Conservation (phyloP, 2,329 filamentous ascomycete species). For the Claviceps capensis region DNA sequence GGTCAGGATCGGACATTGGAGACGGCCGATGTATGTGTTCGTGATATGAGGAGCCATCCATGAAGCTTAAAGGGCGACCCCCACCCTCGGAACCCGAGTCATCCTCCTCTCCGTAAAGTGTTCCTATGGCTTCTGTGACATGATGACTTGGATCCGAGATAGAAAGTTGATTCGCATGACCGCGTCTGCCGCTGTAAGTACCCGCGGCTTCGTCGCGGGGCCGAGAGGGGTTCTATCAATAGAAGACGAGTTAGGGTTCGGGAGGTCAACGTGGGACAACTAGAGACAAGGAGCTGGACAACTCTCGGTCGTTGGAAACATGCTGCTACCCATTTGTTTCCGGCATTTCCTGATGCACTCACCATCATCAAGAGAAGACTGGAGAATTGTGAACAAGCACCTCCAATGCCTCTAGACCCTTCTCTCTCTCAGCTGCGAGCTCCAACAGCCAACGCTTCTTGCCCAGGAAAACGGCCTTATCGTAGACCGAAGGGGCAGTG, state of each 20-base stretch:
- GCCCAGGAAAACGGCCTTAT: conserved; percentile 8
- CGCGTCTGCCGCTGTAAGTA: conserved; percentile 44
- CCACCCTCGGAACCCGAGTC: conserved; percentile 40
- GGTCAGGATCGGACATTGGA: conserved; percentile 17
- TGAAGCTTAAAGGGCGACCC: conserved; percentile 60
- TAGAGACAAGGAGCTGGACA: neutral
- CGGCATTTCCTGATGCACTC: conserved; percentile 15
- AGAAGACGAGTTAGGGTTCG: neutral
- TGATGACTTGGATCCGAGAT: conserved; percentile 86
- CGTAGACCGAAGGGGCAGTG: conserved; percentile 15
- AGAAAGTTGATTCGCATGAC: conserved; percentile 43
- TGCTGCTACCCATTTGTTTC: neutral
- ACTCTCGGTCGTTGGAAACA: neutral
- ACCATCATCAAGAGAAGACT: conserved; percentile 35
- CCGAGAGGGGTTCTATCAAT: conserved; percentile 42
- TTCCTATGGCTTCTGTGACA: conserved; percentile 86
- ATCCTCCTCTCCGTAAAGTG: conserved; percentile 70
- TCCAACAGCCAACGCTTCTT: conserved; percentile 10
- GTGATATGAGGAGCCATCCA: conserved; percentile 40
- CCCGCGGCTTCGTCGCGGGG: conserved; percentile 40
- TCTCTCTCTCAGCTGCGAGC: conserved; percentile 10
- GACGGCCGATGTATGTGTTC: conserved; percentile 30
- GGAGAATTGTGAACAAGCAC: conserved; percentile 20
- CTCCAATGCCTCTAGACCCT: conserved; percentile 20
- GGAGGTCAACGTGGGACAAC: neutral